Percentiles rank a stretch among this genome's conserved stretches.
These are phyloP conservation scores for Saccharomycopsis selenospora DNA, from an alignment of 805 yeast species.

Conservation along the genomic window DNA sequence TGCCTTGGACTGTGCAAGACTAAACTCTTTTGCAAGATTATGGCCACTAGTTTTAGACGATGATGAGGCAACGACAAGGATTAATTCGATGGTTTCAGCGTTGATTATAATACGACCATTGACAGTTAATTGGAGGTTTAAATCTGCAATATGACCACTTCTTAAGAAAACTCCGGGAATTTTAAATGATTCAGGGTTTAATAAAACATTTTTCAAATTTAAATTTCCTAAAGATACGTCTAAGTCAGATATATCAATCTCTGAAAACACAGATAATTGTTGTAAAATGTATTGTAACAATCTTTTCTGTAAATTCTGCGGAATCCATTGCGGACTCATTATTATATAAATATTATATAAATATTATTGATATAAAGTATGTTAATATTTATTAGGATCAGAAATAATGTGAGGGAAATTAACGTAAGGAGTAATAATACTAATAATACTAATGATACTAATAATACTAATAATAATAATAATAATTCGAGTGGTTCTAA, in stretches of 20 bases:
- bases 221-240: constrained; percentile 68
- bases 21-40: constrained; percentile 13
- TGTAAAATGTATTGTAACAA: constrained; percentile 72
- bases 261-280: constrained; percentile 75
- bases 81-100: constrained; percentile 48
- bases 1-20: constrained; percentile 13
- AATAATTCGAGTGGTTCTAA: no score
- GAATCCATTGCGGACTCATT: constrained; percentile 50
- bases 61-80: constrained; percentile 19
- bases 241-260: constrained; percentile 70
- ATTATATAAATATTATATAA: no score
- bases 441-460: no score
- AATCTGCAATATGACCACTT: constrained; percentile 48
- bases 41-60: constrained; percentile 7
- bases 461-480: no score
- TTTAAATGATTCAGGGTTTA: constrained; percentile 64
- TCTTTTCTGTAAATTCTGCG: constrained; percentile 78
- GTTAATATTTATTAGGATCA: no score
- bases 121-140: constrained; percentile 54
- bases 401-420: no score
- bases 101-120: constrained; percentile 64
- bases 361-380: no score
- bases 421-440: no score
- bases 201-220: constrained; percentile 51
- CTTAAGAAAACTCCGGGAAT: constrained; percentile 59